Evolutionary conservation across 306 rosid genomes (phyloP).

Genomic region (Lathyrus tuberosus): DNA sequence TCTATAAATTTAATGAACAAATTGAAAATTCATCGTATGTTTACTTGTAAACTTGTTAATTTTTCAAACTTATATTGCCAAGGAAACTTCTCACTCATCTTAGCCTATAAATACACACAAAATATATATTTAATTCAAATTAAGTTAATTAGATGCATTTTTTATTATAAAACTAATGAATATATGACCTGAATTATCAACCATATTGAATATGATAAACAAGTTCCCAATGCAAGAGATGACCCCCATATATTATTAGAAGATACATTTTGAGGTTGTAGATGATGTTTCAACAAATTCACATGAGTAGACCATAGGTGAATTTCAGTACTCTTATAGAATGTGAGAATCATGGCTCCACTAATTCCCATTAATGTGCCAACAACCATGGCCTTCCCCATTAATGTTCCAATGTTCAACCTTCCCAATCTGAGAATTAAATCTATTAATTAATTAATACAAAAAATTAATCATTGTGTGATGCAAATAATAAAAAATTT

Average conservation of each 20-base stretch:
- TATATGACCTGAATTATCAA: constrained; percentile 35
- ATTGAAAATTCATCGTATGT: no score
- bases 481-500: no score
- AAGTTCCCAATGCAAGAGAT: constrained; percentile 33
- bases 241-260: constrained; percentile 8
- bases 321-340: constrained; percentile 33
- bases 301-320: constrained; percentile 36
- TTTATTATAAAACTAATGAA: background rate
- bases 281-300: background rate
- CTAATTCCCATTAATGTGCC: constrained; percentile 37
- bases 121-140: background rate
- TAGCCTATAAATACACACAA: constrained; percentile 26
- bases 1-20: no score
- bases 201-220: constrained; percentile 36
- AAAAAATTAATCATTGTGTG: no score
- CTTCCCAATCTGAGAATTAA: constrained; percentile 30
- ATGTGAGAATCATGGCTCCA: constrained; percentile 46
- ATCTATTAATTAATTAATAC: no score
- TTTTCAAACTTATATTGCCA: constrained; percentile 41
- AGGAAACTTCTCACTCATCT: constrained; percentile 43
- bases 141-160: background rate
- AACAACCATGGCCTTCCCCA: constrained; percentile 38
- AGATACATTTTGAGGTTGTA: constrained; percentile 1
- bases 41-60: background rate
- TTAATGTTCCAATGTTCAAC: constrained; percentile 23